These are phyloP conservation scores for Dactylonectria estremocensis DNA, from an alignment of 2,329 filamentous ascomycete species.

Conservation along the genomic window DNA sequence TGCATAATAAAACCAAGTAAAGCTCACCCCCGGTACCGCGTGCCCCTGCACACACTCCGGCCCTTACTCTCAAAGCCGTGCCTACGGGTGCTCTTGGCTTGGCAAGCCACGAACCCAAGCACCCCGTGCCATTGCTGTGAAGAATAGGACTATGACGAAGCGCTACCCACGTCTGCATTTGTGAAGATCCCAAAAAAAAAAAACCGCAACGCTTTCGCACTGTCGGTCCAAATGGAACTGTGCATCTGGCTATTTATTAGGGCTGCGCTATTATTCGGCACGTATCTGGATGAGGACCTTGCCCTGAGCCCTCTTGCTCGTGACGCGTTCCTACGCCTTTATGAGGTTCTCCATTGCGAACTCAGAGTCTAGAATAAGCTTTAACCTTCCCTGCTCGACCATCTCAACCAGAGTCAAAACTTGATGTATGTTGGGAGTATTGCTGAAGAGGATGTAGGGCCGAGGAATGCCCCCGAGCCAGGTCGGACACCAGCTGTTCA, in stretches of 20 bases:
- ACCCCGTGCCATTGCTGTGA: background rate
- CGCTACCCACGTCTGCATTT: background rate
- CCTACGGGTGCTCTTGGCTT: conserved; percentile 4
- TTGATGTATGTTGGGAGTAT: conserved; percentile 16
- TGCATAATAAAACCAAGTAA: conserved; percentile 5
- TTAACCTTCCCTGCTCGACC: conserved; percentile 24
- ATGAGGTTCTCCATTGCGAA: conserved; percentile 25
- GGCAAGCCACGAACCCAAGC: conserved; percentile 12
- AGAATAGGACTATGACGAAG: conserved; percentile 1
- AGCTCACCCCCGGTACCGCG: background rate
- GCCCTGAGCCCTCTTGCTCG: conserved; percentile 20
- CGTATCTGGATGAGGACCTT: conserved; percentile 26
- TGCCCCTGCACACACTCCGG: conserved; percentile 1
- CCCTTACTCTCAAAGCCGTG: conserved; percentile 9
- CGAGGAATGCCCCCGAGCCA: conserved; percentile 26
- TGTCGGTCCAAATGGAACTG: conserved; percentile 5
- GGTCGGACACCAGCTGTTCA: conserved; percentile 28
- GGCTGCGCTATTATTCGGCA: background rate
- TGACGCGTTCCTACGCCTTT: conserved; percentile 24
- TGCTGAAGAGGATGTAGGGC: conserved; percentile 25
- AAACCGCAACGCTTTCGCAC: background rate
- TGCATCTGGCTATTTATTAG: conserved; percentile 4
- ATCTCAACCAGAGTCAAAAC: conserved; percentile 25
- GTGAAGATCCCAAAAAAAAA: background rate
- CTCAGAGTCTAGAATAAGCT: conserved; percentile 26